phyloP scores from a whole-genome alignment of 148 eudicot genomes.

The Rhododendron ovatum region DNA sequence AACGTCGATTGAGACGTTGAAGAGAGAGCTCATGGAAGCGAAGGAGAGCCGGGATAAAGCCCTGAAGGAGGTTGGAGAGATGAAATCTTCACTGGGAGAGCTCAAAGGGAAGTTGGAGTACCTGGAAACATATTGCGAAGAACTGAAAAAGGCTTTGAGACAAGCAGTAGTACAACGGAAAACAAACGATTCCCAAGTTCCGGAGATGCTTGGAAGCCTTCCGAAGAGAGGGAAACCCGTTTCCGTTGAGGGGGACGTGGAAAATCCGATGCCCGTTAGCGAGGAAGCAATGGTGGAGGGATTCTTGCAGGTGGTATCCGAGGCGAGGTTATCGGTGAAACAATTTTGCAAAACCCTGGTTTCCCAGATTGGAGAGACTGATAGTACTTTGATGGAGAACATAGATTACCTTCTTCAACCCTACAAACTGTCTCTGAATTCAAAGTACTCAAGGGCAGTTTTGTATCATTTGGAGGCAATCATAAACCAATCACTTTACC shows the following conservation, averaged over 20 bases:
- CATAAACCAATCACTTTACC: constrained; percentile 68
- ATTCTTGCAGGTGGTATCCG: constrained; percentile 83
- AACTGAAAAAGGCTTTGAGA: constrained; percentile 64
- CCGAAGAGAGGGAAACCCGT: constrained; percentile 26
- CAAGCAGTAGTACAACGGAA: constrained; percentile 31
- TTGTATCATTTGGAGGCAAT: constrained; percentile 79
- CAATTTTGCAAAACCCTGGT: constrained; percentile 75
- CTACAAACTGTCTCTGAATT: constrained; percentile 51
- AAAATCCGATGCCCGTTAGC: constrained; percentile 54
- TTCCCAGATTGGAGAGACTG: constrained; percentile 62
- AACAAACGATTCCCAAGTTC: constrained; percentile 18
- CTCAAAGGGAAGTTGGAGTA: constrained; percentile 60
- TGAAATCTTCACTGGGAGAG: constrained; percentile 76
- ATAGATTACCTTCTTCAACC: constrained; percentile 61
- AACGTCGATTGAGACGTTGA: constrained; percentile 49
- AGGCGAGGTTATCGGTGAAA: constrained; percentile 74
- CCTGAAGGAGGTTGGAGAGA: constrained; percentile 51
- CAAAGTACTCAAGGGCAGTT: constrained; percentile 62
- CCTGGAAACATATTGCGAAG: constrained; percentile 74
- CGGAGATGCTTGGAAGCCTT: constrained; percentile 18
- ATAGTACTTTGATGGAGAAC: constrained; percentile 46
- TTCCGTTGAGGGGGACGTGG: constrained; percentile 22
- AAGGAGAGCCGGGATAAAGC: constrained; percentile 67
- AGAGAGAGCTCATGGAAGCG: constrained; percentile 65
- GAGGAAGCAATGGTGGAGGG: constrained; percentile 88